Evolutionary conservation across 116 monocot genomes (phyloP).

Genomic region (Posidonia oceanica): DNA sequence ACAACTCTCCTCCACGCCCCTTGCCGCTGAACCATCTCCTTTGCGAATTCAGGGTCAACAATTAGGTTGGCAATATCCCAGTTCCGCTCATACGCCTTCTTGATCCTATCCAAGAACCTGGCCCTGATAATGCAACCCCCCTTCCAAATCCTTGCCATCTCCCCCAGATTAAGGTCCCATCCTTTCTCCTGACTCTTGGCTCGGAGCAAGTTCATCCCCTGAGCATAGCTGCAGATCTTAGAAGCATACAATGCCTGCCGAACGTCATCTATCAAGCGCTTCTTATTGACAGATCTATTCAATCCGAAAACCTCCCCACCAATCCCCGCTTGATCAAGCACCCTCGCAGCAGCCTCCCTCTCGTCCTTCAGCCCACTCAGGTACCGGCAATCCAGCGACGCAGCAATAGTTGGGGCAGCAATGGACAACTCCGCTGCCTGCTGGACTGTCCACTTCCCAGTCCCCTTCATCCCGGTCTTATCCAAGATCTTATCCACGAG

Average conservation of each 20-base stretch:
- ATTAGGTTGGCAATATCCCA: slow-evolving; percentile 19
- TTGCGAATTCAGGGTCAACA: slow-evolving; percentile 29
- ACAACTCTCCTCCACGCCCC: slow-evolving; percentile 33
- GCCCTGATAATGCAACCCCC: slow-evolving; percentile 47
- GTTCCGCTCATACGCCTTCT: slow-evolving; percentile 33
- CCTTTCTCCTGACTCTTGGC: slow-evolving; percentile 34
- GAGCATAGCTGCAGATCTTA: slow-evolving; percentile 44
- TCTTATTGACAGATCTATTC: slow-evolving; percentile 14
- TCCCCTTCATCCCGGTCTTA: slow-evolving; percentile 31
- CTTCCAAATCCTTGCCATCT: slow-evolving; percentile 43
- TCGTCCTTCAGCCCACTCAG: slow-evolving; percentile 30
- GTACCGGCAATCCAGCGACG: slow-evolving; percentile 19
- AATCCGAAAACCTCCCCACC: neutral
- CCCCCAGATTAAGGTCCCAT: slow-evolving; percentile 33
- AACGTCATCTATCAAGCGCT: slow-evolving; percentile 28
- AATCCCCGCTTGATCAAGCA: slow-evolving; percentile 21
- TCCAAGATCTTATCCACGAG: slow-evolving; percentile 30
- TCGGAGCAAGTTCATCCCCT: slow-evolving; percentile 35
- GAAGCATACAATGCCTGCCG: slow-evolving; percentile 37
- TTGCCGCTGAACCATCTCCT: slow-evolving; percentile 35
- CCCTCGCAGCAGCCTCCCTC: slow-evolving; percentile 15
- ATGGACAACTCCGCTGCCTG: slow-evolving; percentile 22
- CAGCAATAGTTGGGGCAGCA: slow-evolving; percentile 26
- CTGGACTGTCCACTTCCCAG: slow-evolving; percentile 30
- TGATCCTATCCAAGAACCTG: slow-evolving; percentile 38